Evolutionary conservation across 345 rosid genomes (phyloP), one percentile per base, ranked within the genome.

Genomic region (Rubroshorea leprosula): DNA sequence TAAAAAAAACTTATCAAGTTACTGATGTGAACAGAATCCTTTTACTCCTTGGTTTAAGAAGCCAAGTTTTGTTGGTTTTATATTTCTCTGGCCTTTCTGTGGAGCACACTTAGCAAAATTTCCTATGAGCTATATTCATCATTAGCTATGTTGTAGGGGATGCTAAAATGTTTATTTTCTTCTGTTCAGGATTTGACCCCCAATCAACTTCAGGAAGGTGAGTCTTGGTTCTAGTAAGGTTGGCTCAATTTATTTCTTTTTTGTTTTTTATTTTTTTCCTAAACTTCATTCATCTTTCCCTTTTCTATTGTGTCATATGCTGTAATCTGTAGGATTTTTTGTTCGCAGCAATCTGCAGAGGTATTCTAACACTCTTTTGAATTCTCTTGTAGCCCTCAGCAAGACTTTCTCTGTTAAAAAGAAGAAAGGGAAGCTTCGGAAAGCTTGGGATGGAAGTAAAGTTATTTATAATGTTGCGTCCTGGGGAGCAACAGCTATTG

Each of bases 371-470:
- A 47, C 49, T 47, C 19, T 19, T 9, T 44, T 41, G 27, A 58
- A 51, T 55, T 69, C 53, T 58, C 9, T 56, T 58, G 71, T 70
- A 93, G 97, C 96, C 51, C 91, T 93, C 50, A 70, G 90, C 80
- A 93, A 82, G 74, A 87, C 89, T 68, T 89, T 93, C 67, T 85
- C 96, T 7, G 76, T 80, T 15, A 89, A 83, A 69, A 89, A 79
- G 80, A 82, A 83, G 44, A 84, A 84, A 64, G 96, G 99, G 59
- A 93, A 83, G 77, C 94, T 93, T 67, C 89, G 84, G n/a, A 89
- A 79, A 80, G 99, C 96, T n/a, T 93, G 95, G 99, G 97, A 93
- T 25, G 99, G 99, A 68, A 89, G 99, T 76, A 89, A 87, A 76
- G 90, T 93, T 58, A 55, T 85, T 39, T 93, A 93, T 70, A 89